phyloP scores from a whole-genome alignment of 2,329 filamentous ascomycete species.

The Penicillium sp. region DNA sequence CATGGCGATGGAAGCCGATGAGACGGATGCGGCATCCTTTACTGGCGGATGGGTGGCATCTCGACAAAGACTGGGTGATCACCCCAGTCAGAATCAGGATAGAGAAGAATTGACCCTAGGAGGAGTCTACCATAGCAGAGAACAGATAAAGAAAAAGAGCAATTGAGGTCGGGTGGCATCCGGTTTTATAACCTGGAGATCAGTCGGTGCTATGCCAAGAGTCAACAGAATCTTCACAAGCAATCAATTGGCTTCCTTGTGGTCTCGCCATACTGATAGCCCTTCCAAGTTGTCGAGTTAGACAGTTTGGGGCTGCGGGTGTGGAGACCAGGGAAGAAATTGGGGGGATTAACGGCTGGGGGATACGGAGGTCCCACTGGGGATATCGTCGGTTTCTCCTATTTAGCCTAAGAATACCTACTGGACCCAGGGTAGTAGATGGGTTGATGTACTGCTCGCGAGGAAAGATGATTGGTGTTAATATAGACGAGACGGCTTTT shows the following conservation, averaged over 20 bases:
- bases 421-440: background rate
- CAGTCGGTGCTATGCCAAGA: background rate
- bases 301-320: conserved; percentile 3
- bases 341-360: conserved; percentile 18
- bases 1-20: conserved; percentile 34
- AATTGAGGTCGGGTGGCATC: background rate
- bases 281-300: background rate
- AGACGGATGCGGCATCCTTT: conserved; percentile 25
- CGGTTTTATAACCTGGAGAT: background rate
- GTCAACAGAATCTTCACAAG: background rate
- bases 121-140: background rate
- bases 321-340: conserved; percentile 12
- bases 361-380: conserved; percentile 4
- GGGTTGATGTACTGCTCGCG: background rate
- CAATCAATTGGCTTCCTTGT: conserved; percentile 7
- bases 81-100: background rate
- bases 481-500: background rate
- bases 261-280: background rate
- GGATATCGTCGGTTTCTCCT: conserved; percentile 9
- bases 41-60: conserved; percentile 34
- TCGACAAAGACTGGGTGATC: conserved; percentile 15
- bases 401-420: conserved; percentile 1
- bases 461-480: background rate
- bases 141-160: background rate
- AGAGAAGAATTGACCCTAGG: background rate